Evolutionary conservation across 164 flowering plant species (phyloP).

Genomic region (Liquidambar formosana): DNA sequence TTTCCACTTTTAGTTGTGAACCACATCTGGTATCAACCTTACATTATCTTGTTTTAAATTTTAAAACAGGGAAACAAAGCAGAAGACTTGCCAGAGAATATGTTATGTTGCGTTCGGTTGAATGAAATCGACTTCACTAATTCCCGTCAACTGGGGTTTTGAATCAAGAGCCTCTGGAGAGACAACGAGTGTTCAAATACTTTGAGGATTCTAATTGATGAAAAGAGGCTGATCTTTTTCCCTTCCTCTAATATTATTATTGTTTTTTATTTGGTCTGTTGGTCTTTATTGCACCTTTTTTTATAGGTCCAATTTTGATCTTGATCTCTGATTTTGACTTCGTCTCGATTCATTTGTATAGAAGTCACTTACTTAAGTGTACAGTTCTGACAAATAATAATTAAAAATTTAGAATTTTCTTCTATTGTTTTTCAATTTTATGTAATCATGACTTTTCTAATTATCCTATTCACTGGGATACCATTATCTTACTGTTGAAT

Average conservation of each 20-base stretch:
- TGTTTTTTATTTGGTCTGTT: no score
- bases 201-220: not conserved
- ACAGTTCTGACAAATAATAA: not conserved
- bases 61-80: conserved; percentile 47
- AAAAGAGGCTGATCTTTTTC: no score
- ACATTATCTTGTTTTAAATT: not conserved
- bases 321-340: no score
- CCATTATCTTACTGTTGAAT: no score
- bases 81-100: conserved; percentile 56
- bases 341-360: not conserved
- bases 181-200: not conserved
- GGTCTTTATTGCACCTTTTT: no score
- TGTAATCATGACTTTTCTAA: no score
- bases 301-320: no score
- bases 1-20: not conserved
- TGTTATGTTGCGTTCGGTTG: conserved; percentile 46
- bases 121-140: conserved; percentile 47
- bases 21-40: not conserved
- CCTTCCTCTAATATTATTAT: no score
- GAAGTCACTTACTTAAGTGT: not conserved
- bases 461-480: no score
- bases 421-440: no score
- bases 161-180: conserved; percentile 1
- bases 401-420: no score
- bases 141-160: conserved; percentile 30